Evolutionary conservation across 1,284 basidiomycete species (phyloP).

Genomic region (Trametes polyzona): DNA sequence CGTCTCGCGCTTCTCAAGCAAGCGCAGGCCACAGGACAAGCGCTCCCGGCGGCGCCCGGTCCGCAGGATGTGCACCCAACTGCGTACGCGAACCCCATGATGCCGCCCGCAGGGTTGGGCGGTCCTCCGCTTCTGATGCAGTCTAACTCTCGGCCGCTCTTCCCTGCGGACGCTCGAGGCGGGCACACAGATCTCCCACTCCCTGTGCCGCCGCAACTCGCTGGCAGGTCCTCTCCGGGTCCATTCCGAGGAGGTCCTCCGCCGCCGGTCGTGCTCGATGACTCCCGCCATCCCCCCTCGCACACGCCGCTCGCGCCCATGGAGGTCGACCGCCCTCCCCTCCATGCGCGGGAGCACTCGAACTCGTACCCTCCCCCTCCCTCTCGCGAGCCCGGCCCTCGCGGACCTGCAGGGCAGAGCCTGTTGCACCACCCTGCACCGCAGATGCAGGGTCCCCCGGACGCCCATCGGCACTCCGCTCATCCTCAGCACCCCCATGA

Average conservation of each 20-base stretch:
- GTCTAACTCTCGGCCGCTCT: conserved; percentile 47
- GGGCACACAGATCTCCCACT: conserved; percentile 61
- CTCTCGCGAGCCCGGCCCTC: conserved; percentile 47
- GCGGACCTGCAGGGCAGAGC: conserved; percentile 55
- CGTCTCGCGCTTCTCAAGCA: conserved; percentile 79
- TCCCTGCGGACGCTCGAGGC: conserved; percentile 68
- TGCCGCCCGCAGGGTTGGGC: conserved; percentile 62
- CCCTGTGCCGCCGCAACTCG: conserved; percentile 58
- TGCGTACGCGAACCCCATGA: conserved; percentile 80
- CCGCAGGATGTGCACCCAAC: conserved; percentile 96
- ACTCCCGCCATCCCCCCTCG: conserved; percentile 60
- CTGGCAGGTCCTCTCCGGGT: conserved; percentile 57
- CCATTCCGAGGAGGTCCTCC: conserved; percentile 80
- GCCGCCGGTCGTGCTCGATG: conserved; percentile 76
- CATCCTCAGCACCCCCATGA: conserved; percentile 50
- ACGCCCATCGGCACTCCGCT: conserved; percentile 50
- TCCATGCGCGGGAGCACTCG: conserved; percentile 55
- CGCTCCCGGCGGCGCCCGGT: conserved; percentile 81
- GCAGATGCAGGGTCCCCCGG: conserved; percentile 51
- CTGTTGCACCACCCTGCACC: conserved; percentile 71
- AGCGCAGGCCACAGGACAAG: conserved; percentile 80
- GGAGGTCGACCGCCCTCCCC: conserved; percentile 75
- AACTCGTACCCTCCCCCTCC: conserved; percentile 38
- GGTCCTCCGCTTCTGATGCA: conserved; percentile 67
- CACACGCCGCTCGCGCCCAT: conserved; percentile 82